Base-by-base conservation (phyloP, 2,329 filamentous ascomycete species). In the Fusarium sp. region DNA sequence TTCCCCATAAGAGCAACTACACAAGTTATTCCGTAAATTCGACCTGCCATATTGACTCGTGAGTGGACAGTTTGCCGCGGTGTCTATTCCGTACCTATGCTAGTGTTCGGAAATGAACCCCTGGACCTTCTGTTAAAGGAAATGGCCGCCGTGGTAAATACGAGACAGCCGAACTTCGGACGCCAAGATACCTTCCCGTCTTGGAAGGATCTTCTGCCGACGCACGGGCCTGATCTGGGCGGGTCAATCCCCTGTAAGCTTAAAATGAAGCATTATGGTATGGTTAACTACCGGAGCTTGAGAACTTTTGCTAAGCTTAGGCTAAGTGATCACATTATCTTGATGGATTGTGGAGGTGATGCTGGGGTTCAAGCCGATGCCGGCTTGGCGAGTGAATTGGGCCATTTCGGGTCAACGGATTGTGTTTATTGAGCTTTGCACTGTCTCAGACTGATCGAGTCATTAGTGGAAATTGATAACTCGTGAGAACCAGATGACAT, bases 31-130 rank as follows among this genome's bases (percentile, higher is more conserved):
- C 66, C 58, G 52, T 51, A 11, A 35, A 31, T 17, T 18, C 6
- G 35, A 69, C 65, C 66, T 69, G 65, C 66, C 66, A 20, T 7
- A 69, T 69, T 69, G 20, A 52, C 38, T n/a, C 39, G 26, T 44
- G 18, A 54, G 51, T 70, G 49, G 51, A 58, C 28, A n/a, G 20
- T 11, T 22, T 33, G 8, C 35, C 33, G 33, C 57, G 35, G 65
- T 38, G 28, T 7, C 56, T 64, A 36, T 47, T 39, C 58, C 51
- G 7, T 31, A 42, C 22, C 18, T 8, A 33, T 12, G 17, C 52
- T 69, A 69, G 66, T 69, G 42, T 17, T 44, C 47, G 47, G 15
- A 24, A 28, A 24, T 41, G 22, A 10, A 56, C n/a, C 57, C 42
- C 38, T 54, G 57, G 45, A 69, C 66, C 66, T 69, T 69, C 66